Evolutionary conservation across 108 stramenopile species (phyloP), one percentile per base, ranked within the genome.

Genomic region (Aurantiochytrium sp.): DNA sequence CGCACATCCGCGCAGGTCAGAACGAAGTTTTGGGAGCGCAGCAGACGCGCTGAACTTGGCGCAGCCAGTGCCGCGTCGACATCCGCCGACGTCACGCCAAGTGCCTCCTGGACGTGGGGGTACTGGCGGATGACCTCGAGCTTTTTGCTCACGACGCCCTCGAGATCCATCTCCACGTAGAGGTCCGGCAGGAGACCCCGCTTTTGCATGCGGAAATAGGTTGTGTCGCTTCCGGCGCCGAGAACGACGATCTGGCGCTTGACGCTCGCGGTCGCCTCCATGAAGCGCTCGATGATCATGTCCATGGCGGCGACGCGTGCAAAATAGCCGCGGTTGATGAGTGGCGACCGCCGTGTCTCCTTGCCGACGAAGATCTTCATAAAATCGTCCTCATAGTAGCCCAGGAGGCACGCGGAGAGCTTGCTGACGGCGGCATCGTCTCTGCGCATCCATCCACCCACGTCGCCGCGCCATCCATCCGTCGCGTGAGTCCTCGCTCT

Each of bases 381-480:
- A 24, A 85, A 85, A 27, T 24, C 31, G 22, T 85, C 85, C 6
- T 85, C 48, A n/a, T 52, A 85, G 50, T 85, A 85, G 54, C 85
- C 85, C 5, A 24, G 32, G 54, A 34, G 1, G 48, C 42, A 50
- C 22, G 85, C 85, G 4, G 85, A 85, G 6, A 52, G 27, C 85
- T 85, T 85, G 85, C 85, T 52, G 21, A 52, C 27, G 17, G 85
- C 85, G 34, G 85, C 85, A 34, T 85, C 85, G 85, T 85, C 85
- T 12, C 73, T 81, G 59, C 59, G 53, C n/a, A n/a, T n/a, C n/a
- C n/a, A n/a, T n/a, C n/a, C n/a, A n/a, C n/a, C n/a, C n/a, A n/a
- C n/a, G n/a, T n/a, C n/a, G n/a, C n/a, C n/a, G n/a, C n/a, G n/a
- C n/a, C n/a, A n/a, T n/a, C n/a, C n/a, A n/a, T n/a, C n/a, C n/a